Conservation (phyloP, 2,329 filamentous ascomycete species). For the Aureobasidium sp. region DNA sequence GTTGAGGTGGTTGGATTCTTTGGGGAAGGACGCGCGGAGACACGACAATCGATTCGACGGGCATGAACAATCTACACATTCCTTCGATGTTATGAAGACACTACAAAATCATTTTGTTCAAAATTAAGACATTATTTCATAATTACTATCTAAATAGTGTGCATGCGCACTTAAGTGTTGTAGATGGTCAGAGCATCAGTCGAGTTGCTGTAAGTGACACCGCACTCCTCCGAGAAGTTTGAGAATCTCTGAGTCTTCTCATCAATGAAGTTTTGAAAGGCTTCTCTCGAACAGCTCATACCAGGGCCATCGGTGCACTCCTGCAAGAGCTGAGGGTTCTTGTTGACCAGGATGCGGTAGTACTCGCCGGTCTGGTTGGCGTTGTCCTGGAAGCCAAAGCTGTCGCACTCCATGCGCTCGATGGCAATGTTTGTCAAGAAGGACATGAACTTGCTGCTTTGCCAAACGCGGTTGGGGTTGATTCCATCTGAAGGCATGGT, state of each 20-base stretch:
- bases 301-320: slow-evolving; percentile 43
- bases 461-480: slow-evolving; percentile 57
- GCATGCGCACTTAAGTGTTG: not conserved
- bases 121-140: slow-evolving; percentile 8
- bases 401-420: slow-evolving; percentile 56
- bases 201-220: slow-evolving; percentile 35
- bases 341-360: slow-evolving; percentile 45
- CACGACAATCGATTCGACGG: not conserved
- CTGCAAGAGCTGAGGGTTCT: slow-evolving; percentile 41
- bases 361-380: slow-evolving; percentile 38
- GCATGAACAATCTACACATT: not conserved
- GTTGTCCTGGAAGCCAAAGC: slow-evolving; percentile 44
- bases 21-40: not conserved
- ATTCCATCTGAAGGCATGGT: slow-evolving; percentile 57
- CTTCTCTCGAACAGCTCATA: slow-evolving; percentile 40
- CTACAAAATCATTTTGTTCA: not conserved
- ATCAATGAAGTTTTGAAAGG: slow-evolving; percentile 37
- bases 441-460: slow-evolving; percentile 53
- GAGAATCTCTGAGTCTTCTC: slow-evolving; percentile 37
- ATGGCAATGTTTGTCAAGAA: slow-evolving; percentile 60
- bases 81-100: not conserved
- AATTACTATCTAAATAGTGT: not conserved
- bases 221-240: slow-evolving; percentile 35
- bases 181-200: slow-evolving; percentile 33
- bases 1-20: not conserved